Percentiles rank a stretch among this genome's conserved stretches.
These are phyloP conservation scores for Solanum hybrid DNA, from an alignment of 305 asterid genomes.

Conservation along the genomic window DNA sequence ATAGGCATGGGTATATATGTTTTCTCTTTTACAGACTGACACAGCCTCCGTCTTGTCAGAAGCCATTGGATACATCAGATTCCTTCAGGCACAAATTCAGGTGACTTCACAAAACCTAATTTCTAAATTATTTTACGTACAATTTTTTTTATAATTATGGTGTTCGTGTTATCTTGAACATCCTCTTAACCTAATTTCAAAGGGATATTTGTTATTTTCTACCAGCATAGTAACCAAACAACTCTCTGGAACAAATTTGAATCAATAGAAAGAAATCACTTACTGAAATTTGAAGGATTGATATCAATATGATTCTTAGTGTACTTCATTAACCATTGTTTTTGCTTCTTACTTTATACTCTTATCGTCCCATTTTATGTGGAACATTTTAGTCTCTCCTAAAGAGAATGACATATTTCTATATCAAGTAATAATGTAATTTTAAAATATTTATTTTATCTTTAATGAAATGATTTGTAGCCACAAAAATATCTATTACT, in stretches of 20 bases:
- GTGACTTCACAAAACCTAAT: background rate
- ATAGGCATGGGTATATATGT: conserved; percentile 10
- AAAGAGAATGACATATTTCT: too few species aligned
- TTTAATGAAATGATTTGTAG: too few species aligned
- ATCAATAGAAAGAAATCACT: background rate
- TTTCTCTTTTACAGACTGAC: conserved; percentile 78
- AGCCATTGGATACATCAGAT: conserved; percentile 78
- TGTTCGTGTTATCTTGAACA: background rate
- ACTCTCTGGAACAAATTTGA: background rate
- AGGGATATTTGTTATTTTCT: background rate
- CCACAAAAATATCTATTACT: too few species aligned
- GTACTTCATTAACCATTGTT: background rate
- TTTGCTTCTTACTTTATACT: background rate
- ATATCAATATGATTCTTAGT: background rate
- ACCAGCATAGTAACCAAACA: background rate
- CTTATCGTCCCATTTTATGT: background rate
- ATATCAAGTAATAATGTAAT: too few species aligned
- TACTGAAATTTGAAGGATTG: background rate
- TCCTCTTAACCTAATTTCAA: background rate
- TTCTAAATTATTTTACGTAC: background rate
- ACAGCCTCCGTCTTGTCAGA: conserved; percentile 91
- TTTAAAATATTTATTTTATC: too few species aligned
- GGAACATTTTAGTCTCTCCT: background rate
- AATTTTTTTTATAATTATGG: background rate
- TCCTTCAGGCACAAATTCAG: conserved; percentile 85